These are phyloP conservation scores for Tuber aestivum DNA, from an alignment of 495 filamentous ascomycete genomes.

Conservation along the genomic window DNA sequence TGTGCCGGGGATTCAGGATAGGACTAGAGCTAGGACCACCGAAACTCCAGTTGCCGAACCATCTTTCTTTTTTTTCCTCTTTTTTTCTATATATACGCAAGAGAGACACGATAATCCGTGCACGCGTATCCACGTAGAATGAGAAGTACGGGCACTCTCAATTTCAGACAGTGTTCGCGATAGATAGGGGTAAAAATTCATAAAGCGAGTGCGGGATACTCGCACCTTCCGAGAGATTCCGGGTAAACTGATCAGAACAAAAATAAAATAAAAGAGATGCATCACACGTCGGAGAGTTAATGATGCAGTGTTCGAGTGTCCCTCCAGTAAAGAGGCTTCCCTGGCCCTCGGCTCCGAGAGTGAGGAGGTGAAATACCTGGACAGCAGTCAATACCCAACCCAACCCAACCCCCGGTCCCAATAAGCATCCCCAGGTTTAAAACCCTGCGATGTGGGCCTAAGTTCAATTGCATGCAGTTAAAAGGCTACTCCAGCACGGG, in stretches of 20 bases:
- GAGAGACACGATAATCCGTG: not conserved
- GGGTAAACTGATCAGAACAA: not conserved
- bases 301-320: not conserved
- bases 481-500: constrained; percentile 5
- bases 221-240: not conserved
- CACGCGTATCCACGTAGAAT: not conserved
- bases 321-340: not conserved
- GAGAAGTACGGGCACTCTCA: not conserved
- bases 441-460: constrained; percentile 12
- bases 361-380: constrained; percentile 6
- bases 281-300: not conserved
- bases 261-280: not conserved
- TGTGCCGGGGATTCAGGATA: not conserved
- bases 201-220: not conserved
- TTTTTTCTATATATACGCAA: not conserved
- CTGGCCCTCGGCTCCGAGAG: constrained; percentile 16
- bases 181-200: not conserved
- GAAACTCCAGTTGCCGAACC: not conserved
- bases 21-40: not conserved
- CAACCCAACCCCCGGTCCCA: constrained; percentile 12
- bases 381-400: not conserved
- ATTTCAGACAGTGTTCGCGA: not conserved
- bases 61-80: not conserved
- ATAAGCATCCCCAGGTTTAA: constrained; percentile 20
- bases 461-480: constrained; percentile 26